Percentiles rank a stretch among this genome's conserved stretches.
phyloP scores from a whole-genome alignment of 352 stramenopile species.

The Globisporangium carolinianum region DNA sequence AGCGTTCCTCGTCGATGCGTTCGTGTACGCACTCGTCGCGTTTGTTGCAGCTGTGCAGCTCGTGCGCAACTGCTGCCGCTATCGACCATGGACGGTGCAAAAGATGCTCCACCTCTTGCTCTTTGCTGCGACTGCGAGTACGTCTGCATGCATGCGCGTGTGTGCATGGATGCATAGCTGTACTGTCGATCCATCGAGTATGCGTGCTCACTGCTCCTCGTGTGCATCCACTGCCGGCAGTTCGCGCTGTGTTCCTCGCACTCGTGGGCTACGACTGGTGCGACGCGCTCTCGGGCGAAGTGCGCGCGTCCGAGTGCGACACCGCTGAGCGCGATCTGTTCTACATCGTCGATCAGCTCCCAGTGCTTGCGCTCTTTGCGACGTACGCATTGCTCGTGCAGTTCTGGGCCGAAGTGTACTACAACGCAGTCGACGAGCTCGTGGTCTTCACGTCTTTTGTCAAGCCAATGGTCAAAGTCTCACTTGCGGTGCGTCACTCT shows the following conservation, averaged over 20 bases:
- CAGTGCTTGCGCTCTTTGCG: conserved; percentile 77
- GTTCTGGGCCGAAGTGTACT: conserved; percentile 88
- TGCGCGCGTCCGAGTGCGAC: conserved; percentile 51
- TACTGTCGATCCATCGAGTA: background rate
- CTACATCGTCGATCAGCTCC: conserved; percentile 80
- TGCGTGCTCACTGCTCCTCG: background rate
- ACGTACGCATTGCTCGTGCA: conserved; percentile 79
- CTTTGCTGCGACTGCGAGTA: conserved; percentile 68
- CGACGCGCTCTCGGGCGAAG: conserved; percentile 59
- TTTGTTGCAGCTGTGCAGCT: conserved; percentile 53
- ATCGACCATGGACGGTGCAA: conserved; percentile 81
- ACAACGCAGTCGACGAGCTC: conserved; percentile 79
- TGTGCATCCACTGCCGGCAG: conserved; percentile 11
- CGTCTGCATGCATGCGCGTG: conserved; percentile 1
- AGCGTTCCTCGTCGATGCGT: conserved; percentile 62
- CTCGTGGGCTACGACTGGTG: conserved; percentile 80
- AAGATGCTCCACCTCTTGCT: conserved; percentile 86
- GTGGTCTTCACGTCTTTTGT: conserved; percentile 48
- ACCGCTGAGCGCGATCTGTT: conserved; percentile 69
- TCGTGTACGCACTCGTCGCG: conserved; percentile 64
- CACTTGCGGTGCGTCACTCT: conserved; percentile 41
- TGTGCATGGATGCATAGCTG: background rate
- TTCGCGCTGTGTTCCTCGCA: conserved; percentile 60
- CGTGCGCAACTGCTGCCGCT: conserved; percentile 77
- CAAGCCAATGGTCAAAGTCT: conserved; percentile 60